Evolutionary conservation across 164 flowering plant genomes (phyloP).

Genomic region (Chloranthus sessilifolius): DNA sequence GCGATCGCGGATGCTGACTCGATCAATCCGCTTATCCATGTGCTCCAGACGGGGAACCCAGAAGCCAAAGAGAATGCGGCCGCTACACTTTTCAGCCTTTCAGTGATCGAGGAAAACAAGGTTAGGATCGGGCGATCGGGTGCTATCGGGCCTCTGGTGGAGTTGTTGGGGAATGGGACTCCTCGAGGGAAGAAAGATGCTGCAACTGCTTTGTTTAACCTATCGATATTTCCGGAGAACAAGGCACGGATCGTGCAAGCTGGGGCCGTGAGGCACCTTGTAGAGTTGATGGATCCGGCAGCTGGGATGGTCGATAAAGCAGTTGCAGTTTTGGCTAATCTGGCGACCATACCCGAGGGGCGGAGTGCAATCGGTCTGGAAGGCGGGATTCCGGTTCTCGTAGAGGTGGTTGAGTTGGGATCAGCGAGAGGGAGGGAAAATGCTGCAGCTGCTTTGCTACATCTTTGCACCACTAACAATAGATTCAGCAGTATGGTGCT

Average conservation of each 20-base stretch:
- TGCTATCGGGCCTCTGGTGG: conserved; percentile 76
- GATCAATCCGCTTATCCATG: conserved; percentile 77
- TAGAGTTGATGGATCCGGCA: conserved; percentile 96
- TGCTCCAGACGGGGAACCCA: conserved; percentile 71
- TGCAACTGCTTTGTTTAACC: conserved; percentile 90
- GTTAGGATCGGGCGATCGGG: conserved; percentile 84
- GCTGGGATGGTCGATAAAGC: conserved; percentile 98
- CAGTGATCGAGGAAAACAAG: conserved; percentile 87
- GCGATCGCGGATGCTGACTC: conserved; percentile 80
- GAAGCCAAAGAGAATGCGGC: conserved; percentile 97
- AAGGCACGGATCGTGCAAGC: conserved; percentile 79
- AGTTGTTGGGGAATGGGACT: conserved; percentile 66
- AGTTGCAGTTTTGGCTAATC: conserved; percentile 94
- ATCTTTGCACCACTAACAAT: conserved; percentile 65
- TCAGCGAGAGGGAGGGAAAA: conserved; percentile 94
- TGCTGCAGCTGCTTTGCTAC: conserved; percentile 93
- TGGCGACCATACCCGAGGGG: conserved; percentile 85
- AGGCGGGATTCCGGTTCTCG: conserved; percentile 77
- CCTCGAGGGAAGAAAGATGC: conserved; percentile 96
- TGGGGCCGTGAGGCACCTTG: conserved; percentile 80
- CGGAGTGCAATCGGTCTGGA: conserved; percentile 68
- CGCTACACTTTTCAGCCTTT: conserved; percentile 89
- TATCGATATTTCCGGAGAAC: conserved; percentile 82
- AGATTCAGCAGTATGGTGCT: conserved; percentile 73
- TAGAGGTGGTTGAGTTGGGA: conserved; percentile 93